A percentile compares a stretch with the other conserved stretches of the same genome.
Evolutionary conservation across 2,329 filamentous ascomycete species (phyloP).

Genomic region (Fusarium praegraminearum): DNA sequence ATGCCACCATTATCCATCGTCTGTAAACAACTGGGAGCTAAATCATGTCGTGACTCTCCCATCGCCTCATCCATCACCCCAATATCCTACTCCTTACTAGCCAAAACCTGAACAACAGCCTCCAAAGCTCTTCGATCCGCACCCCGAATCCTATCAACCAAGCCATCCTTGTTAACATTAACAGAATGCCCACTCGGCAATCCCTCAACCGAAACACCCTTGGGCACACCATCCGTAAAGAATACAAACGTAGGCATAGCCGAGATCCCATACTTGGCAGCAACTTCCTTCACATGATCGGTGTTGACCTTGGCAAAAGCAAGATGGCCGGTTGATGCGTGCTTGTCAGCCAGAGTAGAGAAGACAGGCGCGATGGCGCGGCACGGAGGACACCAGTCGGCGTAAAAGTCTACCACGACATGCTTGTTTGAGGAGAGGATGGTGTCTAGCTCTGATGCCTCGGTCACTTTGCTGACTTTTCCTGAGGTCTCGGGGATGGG

Average conservation of each 20-base stretch:
- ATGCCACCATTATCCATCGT: too few relatives aligned
- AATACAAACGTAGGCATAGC: constrained; percentile 92
- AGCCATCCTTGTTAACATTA: constrained; percentile 42
- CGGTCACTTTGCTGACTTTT: constrained; percentile 53
- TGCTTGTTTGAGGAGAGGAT: constrained; percentile 59
- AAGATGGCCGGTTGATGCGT: constrained; percentile 60
- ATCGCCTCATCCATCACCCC: background rate
- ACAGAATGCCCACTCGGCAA: constrained; percentile 41
- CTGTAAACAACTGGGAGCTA: too few relatives aligned
- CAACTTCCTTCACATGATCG: constrained; percentile 79
- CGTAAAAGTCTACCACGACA: constrained; percentile 86
- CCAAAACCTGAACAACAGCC: constrained; percentile 46
- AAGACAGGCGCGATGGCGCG: constrained; percentile 84
- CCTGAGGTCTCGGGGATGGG: constrained; percentile 57
- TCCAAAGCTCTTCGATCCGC: constrained; percentile 48
- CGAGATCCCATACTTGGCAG: constrained; percentile 79
- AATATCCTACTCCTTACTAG: constrained; percentile 11
- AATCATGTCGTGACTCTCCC: too few relatives aligned
- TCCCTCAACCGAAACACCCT: constrained; percentile 43
- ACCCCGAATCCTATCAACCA: constrained; percentile 49
- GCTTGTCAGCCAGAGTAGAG: constrained; percentile 42
- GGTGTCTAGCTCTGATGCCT: constrained; percentile 45
- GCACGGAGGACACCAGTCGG: constrained; percentile 93
- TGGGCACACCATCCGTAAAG: constrained; percentile 77
- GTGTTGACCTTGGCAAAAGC: constrained; percentile 91